phyloP scores from a whole-genome alignment of 1,284 basidiomycete genomes.

The Ustilago lituana region DNA sequence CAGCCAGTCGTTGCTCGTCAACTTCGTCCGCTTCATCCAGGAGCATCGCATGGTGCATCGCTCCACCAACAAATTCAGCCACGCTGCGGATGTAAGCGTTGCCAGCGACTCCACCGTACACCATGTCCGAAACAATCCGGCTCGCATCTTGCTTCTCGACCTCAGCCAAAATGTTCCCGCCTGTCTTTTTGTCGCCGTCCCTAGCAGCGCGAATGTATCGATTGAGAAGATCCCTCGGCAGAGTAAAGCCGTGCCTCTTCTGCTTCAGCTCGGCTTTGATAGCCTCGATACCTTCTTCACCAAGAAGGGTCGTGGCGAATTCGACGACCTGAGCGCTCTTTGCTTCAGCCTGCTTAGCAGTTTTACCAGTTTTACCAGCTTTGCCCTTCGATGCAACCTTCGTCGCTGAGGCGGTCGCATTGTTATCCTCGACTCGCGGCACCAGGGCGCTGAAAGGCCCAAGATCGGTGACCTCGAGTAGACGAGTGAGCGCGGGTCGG shows the following conservation, averaged over 20 bases:
- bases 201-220: slow-evolving; percentile 15
- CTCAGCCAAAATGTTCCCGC: slow-evolving; percentile 12
- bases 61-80: slow-evolving; percentile 54
- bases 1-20: slow-evolving; percentile 18
- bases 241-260: slow-evolving; percentile 3
- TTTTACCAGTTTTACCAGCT: background rate
- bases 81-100: slow-evolving; percentile 52
- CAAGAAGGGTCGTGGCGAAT: slow-evolving; percentile 15
- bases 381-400: slow-evolving; percentile 1
- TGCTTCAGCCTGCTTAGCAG: background rate
- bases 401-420: background rate
- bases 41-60: slow-evolving; percentile 34
- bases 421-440: slow-evolving; percentile 1
- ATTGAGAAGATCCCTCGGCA: slow-evolving; percentile 14
- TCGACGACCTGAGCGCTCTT: background rate
- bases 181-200: slow-evolving; percentile 10
- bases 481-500: slow-evolving; percentile 47
- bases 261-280: slow-evolving; percentile 18
- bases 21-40: slow-evolving; percentile 34
- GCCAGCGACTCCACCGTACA: slow-evolving; percentile 47
- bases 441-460: slow-evolving; percentile 30
- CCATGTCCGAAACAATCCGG: slow-evolving; percentile 39
- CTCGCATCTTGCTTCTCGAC: slow-evolving; percentile 34
- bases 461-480: slow-evolving; percentile 49
- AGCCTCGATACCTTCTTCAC: slow-evolving; percentile 15